phyloP scores from a whole-genome alignment of 352 stramenopile species.

The Paralagenidium karlingii region DNA sequence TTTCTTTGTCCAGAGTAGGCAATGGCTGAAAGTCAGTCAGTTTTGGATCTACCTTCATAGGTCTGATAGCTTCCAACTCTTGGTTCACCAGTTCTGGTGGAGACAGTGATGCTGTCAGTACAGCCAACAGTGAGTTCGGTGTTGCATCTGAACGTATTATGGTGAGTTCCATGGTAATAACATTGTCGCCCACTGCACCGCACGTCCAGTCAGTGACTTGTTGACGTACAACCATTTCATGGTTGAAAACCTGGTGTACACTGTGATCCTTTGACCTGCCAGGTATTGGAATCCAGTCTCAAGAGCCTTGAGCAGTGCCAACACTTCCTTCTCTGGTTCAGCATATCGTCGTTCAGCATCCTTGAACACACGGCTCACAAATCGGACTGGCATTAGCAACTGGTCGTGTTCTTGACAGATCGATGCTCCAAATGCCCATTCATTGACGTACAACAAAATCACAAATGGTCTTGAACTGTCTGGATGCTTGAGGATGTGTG shows the following conservation, averaged over 20 bases:
- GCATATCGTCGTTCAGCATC: constrained; percentile 3
- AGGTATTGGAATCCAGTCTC: background rate
- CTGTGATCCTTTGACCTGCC: constrained; percentile 3
- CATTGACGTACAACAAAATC: constrained; percentile 5
- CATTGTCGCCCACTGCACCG: constrained; percentile 5
- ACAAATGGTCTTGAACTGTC: background rate
- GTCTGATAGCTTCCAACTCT: constrained; percentile 2
- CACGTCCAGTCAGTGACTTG: constrained; percentile 3
- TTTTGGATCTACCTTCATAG: constrained; percentile 2
- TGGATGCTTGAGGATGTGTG: constrained; percentile 3
- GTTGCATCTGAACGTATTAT: constrained; percentile 4
- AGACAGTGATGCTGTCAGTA: constrained; percentile 4
- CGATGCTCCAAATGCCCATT: constrained; percentile 6
- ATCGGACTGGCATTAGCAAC: no score
- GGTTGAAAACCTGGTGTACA: constrained; percentile 4
- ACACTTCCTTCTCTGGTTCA: constrained; percentile 4
- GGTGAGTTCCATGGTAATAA: constrained; percentile 4
- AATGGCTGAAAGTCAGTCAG: constrained; percentile 2
- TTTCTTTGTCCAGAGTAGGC: constrained; percentile 1
- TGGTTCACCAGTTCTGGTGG: background rate
- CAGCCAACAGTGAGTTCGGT: background rate
- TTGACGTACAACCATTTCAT: constrained; percentile 9
- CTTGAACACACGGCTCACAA: constrained; percentile 10
- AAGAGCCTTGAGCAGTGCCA: constrained; percentile 5
- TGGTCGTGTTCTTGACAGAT: no score